Evolutionary conservation across 2,329 filamentous ascomycete genomes (phyloP), one percentile per base, ranked within the genome.

Genomic region (Aspergillus japonicus): DNA sequence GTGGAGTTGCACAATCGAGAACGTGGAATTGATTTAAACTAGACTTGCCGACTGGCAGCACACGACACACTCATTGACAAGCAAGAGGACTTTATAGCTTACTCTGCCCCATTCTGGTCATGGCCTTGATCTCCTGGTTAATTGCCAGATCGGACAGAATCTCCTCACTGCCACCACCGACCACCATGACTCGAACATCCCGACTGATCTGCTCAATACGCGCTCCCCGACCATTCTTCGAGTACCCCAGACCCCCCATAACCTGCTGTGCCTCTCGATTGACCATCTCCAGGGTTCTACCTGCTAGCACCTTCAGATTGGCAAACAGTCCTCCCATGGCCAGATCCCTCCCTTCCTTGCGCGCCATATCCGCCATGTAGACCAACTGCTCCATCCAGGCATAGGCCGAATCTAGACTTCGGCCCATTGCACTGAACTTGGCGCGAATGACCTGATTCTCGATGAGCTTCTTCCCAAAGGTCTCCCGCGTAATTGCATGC

Each of bases 361-460:
- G 72, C 73, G 92, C 73, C 60, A 87, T 80, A 1, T 82, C 84
- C 80, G 91, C 84, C 74, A 87, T 84, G 70, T 88, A 91, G 16
- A 86, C 82, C 61, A 90, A 88, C 62, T 86, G 83, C 73, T 91
- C 89, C 3, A 91, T 80, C 88, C 88, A 92, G 2, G 89, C 87
- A 78, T 83, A 89, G 73, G 89, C 84, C 2, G 82, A 85, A 72
- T 92, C 89, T 4, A 92, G 78, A 66, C 87, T 76, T 0, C 87
- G 87, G 2, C 87, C 89, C 3, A 83, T 84, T 69, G 89, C 90
- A 11, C 89, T 89, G 6, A 92, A 77, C n/a, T 89, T 80, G 71
- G 91, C 87, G 26, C 89, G 78, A 33, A 92, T 89, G 0, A 92
- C 89, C 0, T 89, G 86, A 72, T 92, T 89, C 16, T 91, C 87